Evolutionary conservation across 257 asterid genomes (phyloP).

Genomic region (Rhazya stricta): DNA sequence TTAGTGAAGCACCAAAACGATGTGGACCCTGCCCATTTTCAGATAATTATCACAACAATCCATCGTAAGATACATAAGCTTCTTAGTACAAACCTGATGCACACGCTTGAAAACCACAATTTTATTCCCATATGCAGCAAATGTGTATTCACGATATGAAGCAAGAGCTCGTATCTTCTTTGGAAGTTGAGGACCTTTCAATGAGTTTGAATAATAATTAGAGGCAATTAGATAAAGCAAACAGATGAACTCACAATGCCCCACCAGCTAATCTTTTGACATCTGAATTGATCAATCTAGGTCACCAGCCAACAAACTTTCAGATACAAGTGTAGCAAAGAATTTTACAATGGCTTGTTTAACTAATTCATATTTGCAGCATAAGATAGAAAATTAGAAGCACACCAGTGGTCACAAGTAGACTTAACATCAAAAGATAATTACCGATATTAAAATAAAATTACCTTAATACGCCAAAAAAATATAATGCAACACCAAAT

Average conservation of each 20-base stretch:
- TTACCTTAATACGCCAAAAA: neutral
- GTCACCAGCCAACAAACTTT: neutral
- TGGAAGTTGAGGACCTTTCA: slow-evolving; percentile 81
- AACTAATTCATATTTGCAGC: neutral
- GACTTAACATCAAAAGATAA: neutral
- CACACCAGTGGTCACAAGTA: neutral
- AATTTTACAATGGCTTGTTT: neutral
- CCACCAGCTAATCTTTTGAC: neutral
- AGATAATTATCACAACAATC: neutral
- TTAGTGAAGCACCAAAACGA: neutral
- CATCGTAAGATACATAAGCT: neutral
- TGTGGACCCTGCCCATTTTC: neutral
- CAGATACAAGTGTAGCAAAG: no score
- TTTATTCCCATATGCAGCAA: slow-evolving; percentile 75
- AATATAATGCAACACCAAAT: neutral
- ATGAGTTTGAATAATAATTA: slow-evolving; percentile 1
- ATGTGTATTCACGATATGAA: slow-evolving; percentile 75
- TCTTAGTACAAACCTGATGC: slow-evolving; percentile 50
- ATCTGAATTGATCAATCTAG: neutral
- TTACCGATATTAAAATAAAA: neutral
- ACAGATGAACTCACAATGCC: neutral
- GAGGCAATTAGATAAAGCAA: neutral
- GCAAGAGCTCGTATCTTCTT: slow-evolving; percentile 94
- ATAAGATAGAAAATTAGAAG: neutral
- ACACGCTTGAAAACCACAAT: slow-evolving; percentile 83